Evolutionary conservation across 2,329 filamentous ascomycete species (phyloP).

Genomic region (Fusarium heterosporum): DNA sequence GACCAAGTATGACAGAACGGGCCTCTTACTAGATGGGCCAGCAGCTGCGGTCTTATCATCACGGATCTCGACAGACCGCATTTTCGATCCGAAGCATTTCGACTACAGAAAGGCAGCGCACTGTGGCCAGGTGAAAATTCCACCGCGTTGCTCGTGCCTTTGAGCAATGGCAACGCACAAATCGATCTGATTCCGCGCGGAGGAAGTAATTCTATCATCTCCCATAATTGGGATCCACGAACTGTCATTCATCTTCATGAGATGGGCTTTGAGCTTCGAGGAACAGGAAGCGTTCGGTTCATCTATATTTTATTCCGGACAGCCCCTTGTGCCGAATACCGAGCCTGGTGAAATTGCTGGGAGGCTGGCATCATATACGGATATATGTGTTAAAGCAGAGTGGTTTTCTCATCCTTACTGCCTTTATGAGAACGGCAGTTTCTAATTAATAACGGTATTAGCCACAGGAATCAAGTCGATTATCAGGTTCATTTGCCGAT

Average conservation of each 20-base stretch:
- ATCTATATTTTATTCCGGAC: slow-evolving; percentile 38
- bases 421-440: not conserved
- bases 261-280: slow-evolving; percentile 31
- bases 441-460: not conserved
- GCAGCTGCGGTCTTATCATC: slow-evolving; percentile 18
- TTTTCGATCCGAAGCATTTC: slow-evolving; percentile 36
- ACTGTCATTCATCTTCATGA: slow-evolving; percentile 36
- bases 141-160: slow-evolving; percentile 30
- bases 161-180: slow-evolving; percentile 15
- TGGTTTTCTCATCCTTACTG: not conserved
- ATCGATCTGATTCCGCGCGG: slow-evolving; percentile 33
- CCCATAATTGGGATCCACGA: slow-evolving; percentile 27
- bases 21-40: slow-evolving; percentile 17
- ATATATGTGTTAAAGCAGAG: not conserved
- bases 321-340: not conserved
- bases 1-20: slow-evolving; percentile 7
- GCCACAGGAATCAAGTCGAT: not conserved
- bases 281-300: slow-evolving; percentile 35
- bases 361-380: not conserved
- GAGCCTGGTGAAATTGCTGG: not conserved
- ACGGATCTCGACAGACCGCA: slow-evolving; percentile 22
- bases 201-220: slow-evolving; percentile 15
- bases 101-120: slow-evolving; percentile 25
- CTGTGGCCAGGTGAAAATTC: slow-evolving; percentile 26
- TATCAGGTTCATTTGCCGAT: not conserved